Evolutionary conservation across 2,329 filamentous ascomycete species (phyloP).

Genomic region (Penicillium sp.): DNA sequence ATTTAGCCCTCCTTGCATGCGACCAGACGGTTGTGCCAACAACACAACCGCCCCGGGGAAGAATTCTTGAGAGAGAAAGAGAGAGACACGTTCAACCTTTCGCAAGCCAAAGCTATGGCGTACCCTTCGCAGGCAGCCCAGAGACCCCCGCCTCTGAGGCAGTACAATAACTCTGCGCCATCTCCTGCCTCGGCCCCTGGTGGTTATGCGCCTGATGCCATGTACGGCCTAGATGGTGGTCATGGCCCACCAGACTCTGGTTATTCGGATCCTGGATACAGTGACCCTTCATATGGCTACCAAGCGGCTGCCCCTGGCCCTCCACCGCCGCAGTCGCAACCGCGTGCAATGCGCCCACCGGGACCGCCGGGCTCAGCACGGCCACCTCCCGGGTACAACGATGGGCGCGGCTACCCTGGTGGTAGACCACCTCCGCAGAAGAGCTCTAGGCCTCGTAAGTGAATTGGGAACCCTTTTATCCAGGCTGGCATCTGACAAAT

Average conservation of each 20-base stretch:
- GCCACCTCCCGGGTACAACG: conserved; percentile 26
- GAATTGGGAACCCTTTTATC: background rate
- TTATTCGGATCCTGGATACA: conserved; percentile 25
- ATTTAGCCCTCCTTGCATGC: conserved; percentile 16
- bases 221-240: conserved; percentile 26
- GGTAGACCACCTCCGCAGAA: conserved; percentile 33
- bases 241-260: conserved; percentile 28
- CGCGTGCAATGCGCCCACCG: conserved; percentile 34
- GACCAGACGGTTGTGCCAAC: conserved; percentile 4
- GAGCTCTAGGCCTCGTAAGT: conserved; percentile 37
- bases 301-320: conserved; percentile 27
- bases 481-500: background rate
- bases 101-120: conserved; percentile 31
- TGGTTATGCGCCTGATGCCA: conserved; percentile 29
- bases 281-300: conserved; percentile 29
- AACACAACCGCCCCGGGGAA: background rate
- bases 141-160: conserved; percentile 35
- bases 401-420: conserved; percentile 27
- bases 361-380: conserved; percentile 30
- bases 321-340: conserved; percentile 25
- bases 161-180: conserved; percentile 25
- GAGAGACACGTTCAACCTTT: background rate
- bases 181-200: conserved; percentile 21
- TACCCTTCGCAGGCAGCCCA: conserved; percentile 37
- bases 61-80: background rate